Base-by-base conservation (phyloP, 2,329 filamentous ascomycete species). In the Pestalotiopsis sp. region DNA sequence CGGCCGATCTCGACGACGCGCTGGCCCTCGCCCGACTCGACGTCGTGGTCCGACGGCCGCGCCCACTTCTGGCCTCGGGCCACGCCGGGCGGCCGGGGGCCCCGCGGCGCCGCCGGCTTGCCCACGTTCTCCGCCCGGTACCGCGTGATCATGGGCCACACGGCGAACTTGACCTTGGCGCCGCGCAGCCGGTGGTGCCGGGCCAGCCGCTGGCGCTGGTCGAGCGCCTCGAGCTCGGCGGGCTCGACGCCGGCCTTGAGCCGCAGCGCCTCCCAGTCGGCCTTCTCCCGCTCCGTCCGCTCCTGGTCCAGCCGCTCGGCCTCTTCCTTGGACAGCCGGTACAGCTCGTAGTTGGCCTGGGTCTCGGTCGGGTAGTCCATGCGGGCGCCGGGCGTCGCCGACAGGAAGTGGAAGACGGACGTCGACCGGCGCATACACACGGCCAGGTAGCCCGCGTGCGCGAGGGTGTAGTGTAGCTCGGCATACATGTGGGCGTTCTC, bases 81-180 rank as follows among this genome's bases (percentile, higher is more conserved):
- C 41, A 23, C 36, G 36, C 17, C 25, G 23, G 13, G 9, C 38
- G 20, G 39, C 9, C n/a, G n/a, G n/a, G n/a, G n/a, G 27, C 20
- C 5, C 7, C 11, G 31, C 20, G 7, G 41, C 45, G 12, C 38
- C 36, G 39, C 14, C 14, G 4, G 69, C 56, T 63, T 66, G 39
- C 72, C 72, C 66, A 71, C 52, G 67, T 76, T 76, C 66, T 72
- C 65, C 23, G 74, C 69, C 12, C 20, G 41, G 66, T 78, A 78
- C 31, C 75, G 73, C 63, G 74, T 77, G 31, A 78, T 45, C 71
- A 74, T 74, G 61, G 77, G 77, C 70, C 78, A 79, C 7, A 78
- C 75, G 65, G 77, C 74, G 58, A 77, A 73, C 73, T 76, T 76
- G 72, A 79, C 72, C 69, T 71, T 75, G 59, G 76, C 77, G n/a